These are phyloP conservation scores for Pseudozyma sp. DNA, from an alignment of 1,284 basidiomycete genomes.

Conservation along the genomic window DNA sequence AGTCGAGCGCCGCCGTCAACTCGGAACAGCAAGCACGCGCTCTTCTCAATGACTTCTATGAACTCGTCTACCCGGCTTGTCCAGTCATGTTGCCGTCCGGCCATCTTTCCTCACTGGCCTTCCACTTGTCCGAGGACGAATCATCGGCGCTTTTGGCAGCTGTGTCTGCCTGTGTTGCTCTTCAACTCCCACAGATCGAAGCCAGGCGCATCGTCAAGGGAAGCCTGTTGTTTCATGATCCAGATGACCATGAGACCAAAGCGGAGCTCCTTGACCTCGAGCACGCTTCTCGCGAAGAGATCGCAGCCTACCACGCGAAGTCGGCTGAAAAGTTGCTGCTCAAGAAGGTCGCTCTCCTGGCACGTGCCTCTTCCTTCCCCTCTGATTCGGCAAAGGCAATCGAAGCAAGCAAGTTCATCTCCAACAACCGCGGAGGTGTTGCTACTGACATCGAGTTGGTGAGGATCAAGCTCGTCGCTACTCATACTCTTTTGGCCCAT, in stretches of 20 bases:
- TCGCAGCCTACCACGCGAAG: slow-evolving; percentile 56
- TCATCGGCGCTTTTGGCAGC: slow-evolving; percentile 60
- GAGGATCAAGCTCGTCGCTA: slow-evolving; percentile 59
- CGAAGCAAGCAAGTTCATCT: slow-evolving; percentile 24
- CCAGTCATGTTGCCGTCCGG: slow-evolving; percentile 59
- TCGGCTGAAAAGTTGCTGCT: slow-evolving; percentile 56
- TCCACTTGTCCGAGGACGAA: slow-evolving; percentile 59
- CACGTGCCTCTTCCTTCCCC: slow-evolving; percentile 40
- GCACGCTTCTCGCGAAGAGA: slow-evolving; percentile 50
- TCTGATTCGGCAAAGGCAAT: slow-evolving; percentile 29
- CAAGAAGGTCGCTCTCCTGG: slow-evolving; percentile 39
- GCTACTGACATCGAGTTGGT: slow-evolving; percentile 51
- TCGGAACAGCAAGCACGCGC: slow-evolving; percentile 52
- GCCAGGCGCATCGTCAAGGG: slow-evolving; percentile 55
- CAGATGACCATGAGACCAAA: slow-evolving; percentile 46
- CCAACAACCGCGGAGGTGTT: slow-evolving; percentile 24
- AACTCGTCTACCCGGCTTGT: slow-evolving; percentile 59
- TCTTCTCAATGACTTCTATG: slow-evolving; percentile 54
- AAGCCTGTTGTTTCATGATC: slow-evolving; percentile 38
- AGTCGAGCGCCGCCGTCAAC: slow-evolving; percentile 47
- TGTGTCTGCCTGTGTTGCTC: slow-evolving; percentile 52
- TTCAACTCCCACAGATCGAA: slow-evolving; percentile 52
- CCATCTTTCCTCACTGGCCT: slow-evolving; percentile 59
- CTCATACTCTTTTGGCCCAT: slow-evolving; percentile 56
- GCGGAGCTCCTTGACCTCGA: slow-evolving; percentile 45